These are phyloP conservation scores for Hypomyces perniciosus DNA, from an alignment of 2,329 filamentous ascomycete genomes.

Conservation along the genomic window DNA sequence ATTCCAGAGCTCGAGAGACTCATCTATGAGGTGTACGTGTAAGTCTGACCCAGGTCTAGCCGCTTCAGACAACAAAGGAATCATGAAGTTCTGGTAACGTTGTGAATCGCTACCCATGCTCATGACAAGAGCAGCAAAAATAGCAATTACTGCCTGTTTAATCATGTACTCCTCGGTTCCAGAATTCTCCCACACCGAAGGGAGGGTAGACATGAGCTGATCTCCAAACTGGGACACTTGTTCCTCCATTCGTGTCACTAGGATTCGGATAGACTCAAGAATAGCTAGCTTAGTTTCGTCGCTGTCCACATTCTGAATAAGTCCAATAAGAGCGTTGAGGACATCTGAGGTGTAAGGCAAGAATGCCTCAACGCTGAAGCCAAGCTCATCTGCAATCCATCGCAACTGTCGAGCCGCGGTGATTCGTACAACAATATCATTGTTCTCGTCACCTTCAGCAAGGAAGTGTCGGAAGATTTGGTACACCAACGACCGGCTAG, in stretches of 20 bases:
- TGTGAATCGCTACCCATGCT: constrained; percentile 75
- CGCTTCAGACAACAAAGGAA: constrained; percentile 77
- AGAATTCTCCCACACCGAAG: constrained; percentile 76
- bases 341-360: constrained; percentile 70
- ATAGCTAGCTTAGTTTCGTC: constrained; percentile 89
- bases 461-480: constrained; percentile 86
- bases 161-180: constrained; percentile 79
- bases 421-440: constrained; percentile 87
- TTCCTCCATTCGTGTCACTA: constrained; percentile 76
- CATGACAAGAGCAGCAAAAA: constrained; percentile 77
- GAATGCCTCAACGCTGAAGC: constrained; percentile 69
- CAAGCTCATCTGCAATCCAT: constrained; percentile 75
- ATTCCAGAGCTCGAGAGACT: constrained; percentile 84
- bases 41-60: constrained; percentile 69
- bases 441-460: constrained; percentile 67
- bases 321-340: constrained; percentile 63
- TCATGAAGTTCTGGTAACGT: constrained; percentile 70
- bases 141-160: constrained; percentile 86
- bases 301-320: constrained; percentile 74
- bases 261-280: constrained; percentile 74
- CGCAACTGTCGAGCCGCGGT: constrained; percentile 84
- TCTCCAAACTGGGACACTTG: constrained; percentile 65
- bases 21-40: constrained; percentile 80
- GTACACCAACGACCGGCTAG: constrained; percentile 70
- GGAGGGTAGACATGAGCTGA: constrained; percentile 73